Evolutionary conservation across 2,329 filamentous ascomycete species (phyloP).

Genomic region (Exophiala calicioides): DNA sequence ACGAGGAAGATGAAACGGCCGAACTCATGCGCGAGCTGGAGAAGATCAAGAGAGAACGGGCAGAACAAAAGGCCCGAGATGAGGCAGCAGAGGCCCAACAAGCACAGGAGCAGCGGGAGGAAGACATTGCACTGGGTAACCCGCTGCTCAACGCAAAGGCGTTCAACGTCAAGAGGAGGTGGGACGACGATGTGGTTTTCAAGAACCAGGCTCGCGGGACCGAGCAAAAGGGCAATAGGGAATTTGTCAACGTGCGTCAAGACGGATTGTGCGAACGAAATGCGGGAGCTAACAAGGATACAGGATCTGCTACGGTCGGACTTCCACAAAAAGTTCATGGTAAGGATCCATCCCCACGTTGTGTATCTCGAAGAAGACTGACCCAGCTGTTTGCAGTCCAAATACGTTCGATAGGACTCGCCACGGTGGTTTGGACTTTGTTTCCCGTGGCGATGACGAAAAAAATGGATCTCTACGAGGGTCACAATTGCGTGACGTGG

Average conservation of each 20-base stretch:
- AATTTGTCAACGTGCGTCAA: slow-evolving; percentile 85
- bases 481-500: no score
- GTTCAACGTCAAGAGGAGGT: slow-evolving; percentile 81
- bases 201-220: slow-evolving; percentile 97
- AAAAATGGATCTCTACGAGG: neutral
- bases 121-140: slow-evolving; percentile 88
- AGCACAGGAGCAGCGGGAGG: slow-evolving; percentile 80
- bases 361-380: slow-evolving; percentile 13
- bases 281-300: slow-evolving; percentile 18
- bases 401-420: slow-evolving; percentile 52
- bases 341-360: slow-evolving; percentile 37
- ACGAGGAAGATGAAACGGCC: slow-evolving; percentile 79
- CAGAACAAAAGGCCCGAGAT: slow-evolving; percentile 76
- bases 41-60: slow-evolving; percentile 85
- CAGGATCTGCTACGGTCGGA: slow-evolving; percentile 88
- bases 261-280: slow-evolving; percentile 1
- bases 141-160: slow-evolving; percentile 85
- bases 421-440: neutral
- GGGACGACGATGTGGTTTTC: slow-evolving; percentile 99
- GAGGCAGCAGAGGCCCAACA: slow-evolving; percentile 77
- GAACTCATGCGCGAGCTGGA: slow-evolving; percentile 90
- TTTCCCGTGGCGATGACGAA: neutral
- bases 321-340: slow-evolving; percentile 98
- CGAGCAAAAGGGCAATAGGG: slow-evolving; percentile 85
- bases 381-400: slow-evolving; percentile 42